Conservation (phyloP, 2,329 filamentous ascomycete species). For the Leptoxyphium fumago region DNA sequence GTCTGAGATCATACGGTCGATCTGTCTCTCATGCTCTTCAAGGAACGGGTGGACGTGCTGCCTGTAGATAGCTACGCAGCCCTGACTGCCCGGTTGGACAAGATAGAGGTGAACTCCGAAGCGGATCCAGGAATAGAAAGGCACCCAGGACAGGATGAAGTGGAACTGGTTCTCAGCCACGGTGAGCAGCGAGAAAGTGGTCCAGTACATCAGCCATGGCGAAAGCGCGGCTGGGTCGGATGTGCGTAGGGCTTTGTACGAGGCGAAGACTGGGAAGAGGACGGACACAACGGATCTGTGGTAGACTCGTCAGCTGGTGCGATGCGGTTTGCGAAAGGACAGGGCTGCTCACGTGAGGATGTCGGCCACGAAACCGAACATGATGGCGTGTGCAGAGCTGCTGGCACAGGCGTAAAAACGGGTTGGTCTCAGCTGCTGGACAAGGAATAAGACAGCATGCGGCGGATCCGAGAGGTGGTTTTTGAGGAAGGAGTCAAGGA, state of each 20-base stretch:
- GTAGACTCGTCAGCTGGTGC: conserved; percentile 1
- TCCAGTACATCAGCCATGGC: conserved; percentile 99
- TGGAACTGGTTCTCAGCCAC: conserved; percentile 76
- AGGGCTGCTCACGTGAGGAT: conserved; percentile 53
- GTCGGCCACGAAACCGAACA: conserved; percentile 69
- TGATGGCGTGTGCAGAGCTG: conserved; percentile 18
- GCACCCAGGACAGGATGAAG: conserved; percentile 80
- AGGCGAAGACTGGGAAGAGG: conserved; percentile 89
- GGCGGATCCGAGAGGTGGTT: too few species aligned
- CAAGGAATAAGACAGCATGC: too few species aligned
- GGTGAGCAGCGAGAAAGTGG: conserved; percentile 69
- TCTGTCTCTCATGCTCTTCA: conserved; percentile 68
- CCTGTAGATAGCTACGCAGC: conserved; percentile 74
- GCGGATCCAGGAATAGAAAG: conserved; percentile 87
- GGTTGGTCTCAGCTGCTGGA: too few species aligned
- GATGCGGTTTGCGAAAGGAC: conserved; percentile 8
- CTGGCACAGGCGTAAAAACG: too few species aligned
- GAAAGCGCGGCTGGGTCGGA: conserved; percentile 77
- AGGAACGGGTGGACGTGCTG: conserved; percentile 79
- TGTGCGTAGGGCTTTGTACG: conserved; percentile 93
- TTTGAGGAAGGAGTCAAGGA: too few species aligned
- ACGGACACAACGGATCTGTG: conserved; percentile 70
- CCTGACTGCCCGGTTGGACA: conserved; percentile 93
- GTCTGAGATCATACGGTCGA: conserved; percentile 77
- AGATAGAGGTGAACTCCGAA: conserved; percentile 82